A percentile compares a stretch with the other conserved stretches of the same genome.
These are phyloP conservation scores for Dichomitus squalens DNA, from an alignment of 1,284 basidiomycete genomes.

Conservation along the genomic window DNA sequence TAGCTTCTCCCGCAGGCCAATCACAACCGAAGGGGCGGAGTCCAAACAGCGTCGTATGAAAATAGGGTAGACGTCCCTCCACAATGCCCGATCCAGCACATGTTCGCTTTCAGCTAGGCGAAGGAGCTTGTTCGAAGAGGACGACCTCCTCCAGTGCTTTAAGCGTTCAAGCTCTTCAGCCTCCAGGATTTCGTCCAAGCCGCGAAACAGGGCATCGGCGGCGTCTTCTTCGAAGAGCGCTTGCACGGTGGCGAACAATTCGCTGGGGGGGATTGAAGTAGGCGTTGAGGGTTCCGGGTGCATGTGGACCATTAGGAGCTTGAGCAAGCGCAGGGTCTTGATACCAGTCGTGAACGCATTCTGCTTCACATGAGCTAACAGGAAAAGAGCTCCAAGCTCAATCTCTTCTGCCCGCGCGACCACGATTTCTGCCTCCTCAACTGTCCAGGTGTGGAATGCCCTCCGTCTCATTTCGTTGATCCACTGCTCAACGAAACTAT, in stretches of 20 bases:
- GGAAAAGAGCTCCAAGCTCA: conserved; percentile 76
- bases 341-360: conserved; percentile 59
- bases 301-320: conserved; percentile 38
- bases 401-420: conserved; percentile 57
- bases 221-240: conserved; percentile 39
- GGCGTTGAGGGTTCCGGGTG: conserved; percentile 34
- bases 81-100: conserved; percentile 66
- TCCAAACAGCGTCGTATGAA: conserved; percentile 61
- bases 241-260: conserved; percentile 54
- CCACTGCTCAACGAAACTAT: conserved; percentile 75
- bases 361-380: conserved; percentile 68
- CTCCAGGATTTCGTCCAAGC: conserved; percentile 68
- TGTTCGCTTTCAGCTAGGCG: conserved; percentile 69
- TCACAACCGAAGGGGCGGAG: conserved; percentile 45
- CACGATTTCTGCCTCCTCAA: conserved; percentile 42
- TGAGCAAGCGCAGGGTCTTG: conserved; percentile 58
- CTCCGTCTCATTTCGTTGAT: conserved; percentile 48
- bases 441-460: conserved; percentile 39
- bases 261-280: conserved; percentile 33
- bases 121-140: conserved; percentile 54
- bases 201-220: conserved; percentile 47
- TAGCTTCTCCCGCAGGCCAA: conserved; percentile 61
- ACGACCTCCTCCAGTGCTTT: conserved; percentile 62
- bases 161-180: conserved; percentile 57
- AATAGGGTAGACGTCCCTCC: conserved; percentile 69